Evolutionary conservation across 2,329 filamentous ascomycete species (phyloP).

Genomic region (Aureobasidium lini): DNA sequence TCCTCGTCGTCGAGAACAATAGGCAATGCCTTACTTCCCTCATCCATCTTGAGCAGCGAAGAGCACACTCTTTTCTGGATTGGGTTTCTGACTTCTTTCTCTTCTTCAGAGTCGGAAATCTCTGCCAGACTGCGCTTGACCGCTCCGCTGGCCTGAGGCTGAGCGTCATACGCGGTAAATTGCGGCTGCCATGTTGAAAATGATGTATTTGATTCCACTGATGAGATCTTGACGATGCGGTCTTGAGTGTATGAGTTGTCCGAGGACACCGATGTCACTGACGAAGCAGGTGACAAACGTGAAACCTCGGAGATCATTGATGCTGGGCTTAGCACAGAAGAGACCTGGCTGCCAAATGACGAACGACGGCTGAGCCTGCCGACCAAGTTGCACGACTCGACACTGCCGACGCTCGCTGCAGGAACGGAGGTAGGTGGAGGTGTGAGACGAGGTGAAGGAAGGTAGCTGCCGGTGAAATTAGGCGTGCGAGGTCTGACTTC

Average conservation of each 20-base stretch:
- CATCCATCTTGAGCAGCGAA: not conserved
- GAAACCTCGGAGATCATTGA: conserved; percentile 55
- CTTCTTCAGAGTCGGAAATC: not conserved
- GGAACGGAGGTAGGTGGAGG: conserved; percentile 50
- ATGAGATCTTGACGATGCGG: not conserved
- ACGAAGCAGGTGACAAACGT: conserved; percentile 48
- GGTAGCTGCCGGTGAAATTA: conserved; percentile 46
- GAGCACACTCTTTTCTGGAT: not conserved
- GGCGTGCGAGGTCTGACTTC: conserved; percentile 46
- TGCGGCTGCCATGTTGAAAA: not conserved
- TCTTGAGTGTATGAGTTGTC: conserved; percentile 21
- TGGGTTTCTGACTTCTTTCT: not conserved
- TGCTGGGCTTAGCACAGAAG: conserved; percentile 50
- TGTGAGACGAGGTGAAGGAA: conserved; percentile 57
- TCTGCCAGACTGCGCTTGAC: conserved; percentile 3
- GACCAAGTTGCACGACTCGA: conserved; percentile 43
- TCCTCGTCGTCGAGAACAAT: conserved; percentile 11
- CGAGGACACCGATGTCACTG: conserved; percentile 47
- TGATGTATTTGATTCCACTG: not conserved
- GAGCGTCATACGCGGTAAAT: conserved; percentile 12
- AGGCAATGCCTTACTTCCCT: not conserved
- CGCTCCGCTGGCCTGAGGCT: conserved; percentile 14
- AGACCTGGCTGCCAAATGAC: conserved; percentile 44
- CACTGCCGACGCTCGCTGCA: conserved; percentile 50
- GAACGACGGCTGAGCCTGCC: conserved; percentile 39